Percentiles rank a stretch among this genome's conserved stretches.
Conservation (phyloP, 805 yeast species). For the Candida quercuum region DNA sequence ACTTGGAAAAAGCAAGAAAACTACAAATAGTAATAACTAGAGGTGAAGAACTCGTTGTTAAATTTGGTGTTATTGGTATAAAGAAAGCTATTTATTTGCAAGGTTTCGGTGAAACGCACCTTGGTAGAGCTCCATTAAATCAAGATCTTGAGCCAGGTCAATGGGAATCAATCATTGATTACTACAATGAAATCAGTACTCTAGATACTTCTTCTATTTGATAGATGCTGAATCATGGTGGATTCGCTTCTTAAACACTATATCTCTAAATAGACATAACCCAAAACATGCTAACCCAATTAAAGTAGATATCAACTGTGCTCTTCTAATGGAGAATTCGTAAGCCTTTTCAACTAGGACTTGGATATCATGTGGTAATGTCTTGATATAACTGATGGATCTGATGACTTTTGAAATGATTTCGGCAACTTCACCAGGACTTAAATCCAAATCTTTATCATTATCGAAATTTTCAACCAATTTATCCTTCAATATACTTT, state of each 20-base stretch:
- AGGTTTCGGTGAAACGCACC: constrained; percentile 39
- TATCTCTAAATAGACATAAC: constrained; percentile 7
- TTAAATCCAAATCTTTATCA: constrained; percentile 1
- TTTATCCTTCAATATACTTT: constrained; percentile 4
- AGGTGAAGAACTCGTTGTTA: constrained; percentile 34
- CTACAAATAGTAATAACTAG: constrained; percentile 38
- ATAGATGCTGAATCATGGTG: too few species aligned
- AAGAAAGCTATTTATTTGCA: constrained; percentile 36
- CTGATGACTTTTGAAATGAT: constrained; percentile 10
- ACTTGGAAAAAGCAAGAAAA: constrained; percentile 34
- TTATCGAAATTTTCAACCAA: constrained; percentile 9
- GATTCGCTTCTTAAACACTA: neutral
- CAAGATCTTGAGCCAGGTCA: constrained; percentile 28
- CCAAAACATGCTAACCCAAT: constrained; percentile 6
- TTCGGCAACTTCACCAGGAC: constrained; percentile 4
- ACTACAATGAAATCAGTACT: constrained; percentile 9
- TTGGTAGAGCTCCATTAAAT: constrained; percentile 44
- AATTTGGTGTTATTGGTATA: constrained; percentile 42
- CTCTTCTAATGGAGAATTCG: constrained; percentile 13
- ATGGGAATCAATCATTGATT: constrained; percentile 23
- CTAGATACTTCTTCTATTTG: constrained; percentile 8
- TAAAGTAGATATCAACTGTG: constrained; percentile 7
- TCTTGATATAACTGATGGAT: constrained; percentile 13
- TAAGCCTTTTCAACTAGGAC: constrained; percentile 6
- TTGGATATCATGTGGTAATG: constrained; percentile 9